Base-by-base conservation (phyloP, 257 asterid species). In the Nicotiana benthamiana region DNA sequence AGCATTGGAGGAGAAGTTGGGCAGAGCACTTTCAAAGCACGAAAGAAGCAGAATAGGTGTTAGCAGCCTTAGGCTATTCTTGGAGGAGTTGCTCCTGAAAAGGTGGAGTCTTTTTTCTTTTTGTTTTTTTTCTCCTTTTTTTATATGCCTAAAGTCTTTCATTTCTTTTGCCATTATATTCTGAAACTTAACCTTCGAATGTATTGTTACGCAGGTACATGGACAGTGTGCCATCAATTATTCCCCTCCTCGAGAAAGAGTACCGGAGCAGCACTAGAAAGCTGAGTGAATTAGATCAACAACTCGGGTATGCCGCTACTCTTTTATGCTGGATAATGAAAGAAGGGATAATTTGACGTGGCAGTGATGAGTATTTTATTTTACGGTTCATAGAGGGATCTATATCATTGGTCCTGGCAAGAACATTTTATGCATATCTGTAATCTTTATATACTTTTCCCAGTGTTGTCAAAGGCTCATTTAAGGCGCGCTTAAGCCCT, bases 241-340 rank as follows among this genome's bases (percentile, higher is more conserved):
- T 95, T 84, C 98, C 98, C 43, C 99, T 95, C 85, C 98, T 95
- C 62, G 99, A 95, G 83, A 93, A 92, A 88, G 97, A 95, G 87
- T 48, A 88, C 48, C 95, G 99, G 80, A 87, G 90, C 83, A 83
- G 92, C 68, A 90, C 93, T 67, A 91, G 93, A 88, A 95, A 95
- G 89, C 93, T 95, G 52, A 88, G 85, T 80, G 99, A 95, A 84
- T 90, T 91, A 67, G 90, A 92, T 85, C 93, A 87, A 89, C 98
- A 95, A 87, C 97, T 93, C 89, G 88, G 99, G 99, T 95, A 81
- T 82, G 84, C 79, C 67, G 76, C 76, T 43, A 72, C 30, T 36
- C 74, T 79, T 48, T 32, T 57, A 63, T 53, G 27, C 59, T 72
- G 53, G 5, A 40, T 80, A 77, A 80, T 66, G 27, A 30, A 30